These are phyloP conservation scores for Rhodofomes roseus DNA, from an alignment of 1,284 basidiomycete genomes.

Conservation along the genomic window DNA sequence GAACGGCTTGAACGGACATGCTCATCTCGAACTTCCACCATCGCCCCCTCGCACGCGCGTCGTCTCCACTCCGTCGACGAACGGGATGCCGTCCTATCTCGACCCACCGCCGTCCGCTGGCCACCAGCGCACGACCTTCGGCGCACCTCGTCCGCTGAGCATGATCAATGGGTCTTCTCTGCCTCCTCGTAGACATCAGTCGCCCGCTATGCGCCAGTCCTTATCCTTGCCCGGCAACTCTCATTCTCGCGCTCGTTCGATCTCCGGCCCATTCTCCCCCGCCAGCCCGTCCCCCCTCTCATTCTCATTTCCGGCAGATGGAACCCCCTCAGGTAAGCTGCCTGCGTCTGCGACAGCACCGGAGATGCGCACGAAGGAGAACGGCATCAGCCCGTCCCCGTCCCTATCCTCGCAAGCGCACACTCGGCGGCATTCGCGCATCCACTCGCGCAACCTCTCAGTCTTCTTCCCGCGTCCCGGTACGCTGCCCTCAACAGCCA, in stretches of 20 bases:
- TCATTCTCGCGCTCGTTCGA: slow-evolving; percentile 41
- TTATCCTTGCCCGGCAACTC: slow-evolving; percentile 36
- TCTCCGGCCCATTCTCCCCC: slow-evolving; percentile 56
- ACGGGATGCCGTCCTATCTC: slow-evolving; percentile 25
- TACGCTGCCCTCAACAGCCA: slow-evolving; percentile 51
- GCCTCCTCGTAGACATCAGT: slow-evolving; percentile 21
- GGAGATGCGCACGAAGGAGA: slow-evolving; percentile 15
- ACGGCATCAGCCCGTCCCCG: slow-evolving; percentile 17
- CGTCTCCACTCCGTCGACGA: slow-evolving; percentile 33
- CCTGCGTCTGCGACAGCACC: slow-evolving; percentile 21
- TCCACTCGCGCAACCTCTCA: slow-evolving; percentile 89
- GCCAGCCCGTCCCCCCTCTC: slow-evolving; percentile 46
- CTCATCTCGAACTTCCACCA: slow-evolving; percentile 6
- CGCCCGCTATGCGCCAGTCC: slow-evolving; percentile 42
- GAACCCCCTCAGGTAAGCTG: slow-evolving; percentile 19
- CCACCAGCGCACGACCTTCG: slow-evolving; percentile 35
- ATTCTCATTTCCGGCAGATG: slow-evolving; percentile 38
- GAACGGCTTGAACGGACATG: slow-evolving; percentile 2
- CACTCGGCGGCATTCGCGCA: slow-evolving; percentile 59
- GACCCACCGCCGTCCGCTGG: slow-evolving; percentile 37
- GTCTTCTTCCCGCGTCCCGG: slow-evolving; percentile 88
- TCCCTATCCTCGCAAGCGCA: slow-evolving; percentile 26
- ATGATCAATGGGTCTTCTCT: slow-evolving; percentile 22
- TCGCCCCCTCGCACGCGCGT: slow-evolving; percentile 29
- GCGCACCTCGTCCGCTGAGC: slow-evolving; percentile 27